Percentiles rank a stretch among this genome's conserved stretches.
Conservation (phyloP, 2,329 filamentous ascomycete species). For the Botrytis aclada region DNA sequence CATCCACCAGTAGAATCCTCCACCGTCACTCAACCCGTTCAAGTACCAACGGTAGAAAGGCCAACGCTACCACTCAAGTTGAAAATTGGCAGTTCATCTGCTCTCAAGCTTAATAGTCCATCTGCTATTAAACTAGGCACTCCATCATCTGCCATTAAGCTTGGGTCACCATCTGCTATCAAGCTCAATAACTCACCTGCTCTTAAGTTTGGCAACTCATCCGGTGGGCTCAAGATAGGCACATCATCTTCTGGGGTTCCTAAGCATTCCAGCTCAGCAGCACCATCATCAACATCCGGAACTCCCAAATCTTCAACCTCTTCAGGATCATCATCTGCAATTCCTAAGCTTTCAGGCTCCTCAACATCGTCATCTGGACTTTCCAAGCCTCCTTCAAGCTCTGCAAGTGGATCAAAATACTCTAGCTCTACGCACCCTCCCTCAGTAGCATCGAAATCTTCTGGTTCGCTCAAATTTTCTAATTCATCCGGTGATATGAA, state of each 20-base stretch:
- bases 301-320: background rate
- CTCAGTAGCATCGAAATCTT: background rate
- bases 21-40: background rate
- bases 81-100: constrained; percentile 6
- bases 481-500: constrained; percentile 23
- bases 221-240: background rate
- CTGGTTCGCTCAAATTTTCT: background rate
- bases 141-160: background rate
- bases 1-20: constrained; percentile 7
- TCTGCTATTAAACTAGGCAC: background rate
- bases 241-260: background rate
- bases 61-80: constrained; percentile 15
- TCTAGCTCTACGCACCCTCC: background rate
- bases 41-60: background rate
- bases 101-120: background rate
- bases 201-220: background rate
- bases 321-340: background rate
- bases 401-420: background rate
- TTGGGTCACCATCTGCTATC: background rate
- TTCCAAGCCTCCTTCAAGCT: background rate
- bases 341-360: background rate
- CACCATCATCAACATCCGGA: background rate
- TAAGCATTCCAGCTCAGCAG: background rate
- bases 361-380: background rate
- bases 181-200: background rate